Evolutionary conservation across 1,139 yeast species (phyloP), one percentile per base, ranked within the genome.

Genomic region (Zygosaccharomyces sapae): DNA sequence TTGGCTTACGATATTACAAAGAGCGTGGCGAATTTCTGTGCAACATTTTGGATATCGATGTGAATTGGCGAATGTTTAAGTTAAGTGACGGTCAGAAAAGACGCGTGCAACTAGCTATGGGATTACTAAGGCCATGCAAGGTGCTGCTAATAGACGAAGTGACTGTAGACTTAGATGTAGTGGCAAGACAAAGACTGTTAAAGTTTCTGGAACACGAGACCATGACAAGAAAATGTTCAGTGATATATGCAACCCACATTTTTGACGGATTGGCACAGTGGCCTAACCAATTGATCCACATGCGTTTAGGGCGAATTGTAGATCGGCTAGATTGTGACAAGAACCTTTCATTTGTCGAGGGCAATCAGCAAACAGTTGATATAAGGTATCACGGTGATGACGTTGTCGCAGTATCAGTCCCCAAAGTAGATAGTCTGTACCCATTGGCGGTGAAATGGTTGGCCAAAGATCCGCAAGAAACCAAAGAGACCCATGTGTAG

Each of bases 1-100:
- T 92, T 51, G 98, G 98, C 0, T 95, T 96, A 6, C 83, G 81
- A 42, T 71, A 71, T 10, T 87, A 70, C 61, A 74, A 80, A 0
- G 92, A 84, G 29, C 76, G 97, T 58, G 75, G 97, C 46, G 92
- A 89, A 58, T 72, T 74, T 56, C 74, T 92, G 55, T 73, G 90
- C 44, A 77, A 80, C 33, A 76, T 92, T 46, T 70, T 92, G 56
- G 97, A 90, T 58, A 83, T 92, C 50, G 95, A 90, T 61, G 76
- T 88, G 30, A 73, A 74, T 20, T 92, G 98, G 98, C 80, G 89
- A 56, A 90, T 92, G 97, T 86, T 87, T 57, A 79, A 77, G 42
- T 83, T 90, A 41, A 84, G 95, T 42, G 98, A 92, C 66, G 98
- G 98, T 27, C 97, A 92, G 65, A 77, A 97, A 52, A 75, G 98